Evolutionary conservation across 2,329 filamentous ascomycete species (phyloP), one percentile per base, ranked within the genome.

Genomic region (Stachybotrys chlorohalonatus): DNA sequence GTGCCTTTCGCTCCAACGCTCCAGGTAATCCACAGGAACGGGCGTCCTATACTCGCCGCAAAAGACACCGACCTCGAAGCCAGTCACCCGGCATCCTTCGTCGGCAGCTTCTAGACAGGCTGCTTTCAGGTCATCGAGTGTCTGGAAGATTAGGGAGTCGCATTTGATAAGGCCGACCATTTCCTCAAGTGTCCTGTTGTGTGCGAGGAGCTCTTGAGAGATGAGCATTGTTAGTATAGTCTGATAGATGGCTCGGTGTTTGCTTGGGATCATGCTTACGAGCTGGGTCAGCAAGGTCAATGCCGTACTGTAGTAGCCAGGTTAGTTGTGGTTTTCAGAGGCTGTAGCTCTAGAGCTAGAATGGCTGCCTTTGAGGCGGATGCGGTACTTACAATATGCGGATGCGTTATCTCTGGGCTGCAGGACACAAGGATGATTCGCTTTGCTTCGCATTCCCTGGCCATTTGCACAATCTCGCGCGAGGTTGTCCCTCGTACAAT

Each of bases 51-150:
- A 96, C 59, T 85, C 83, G 49, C 93, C 93, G 65, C 85, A 90
- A 74, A 97, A 96, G 8, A 96, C 92, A 53, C 93, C 92, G 2
- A 95, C 85, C 67, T 97, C 93, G 61, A 96, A 96, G 54, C 86
- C 76, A 8, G 76, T 76, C 62, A 81, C 67, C 46, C 16, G 15
- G 46, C 15, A 16, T 57, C 80, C 72, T 54, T 80, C 73, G 52
- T 84, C 79, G 57, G 83, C 85, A 5, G 89, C 80, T 60, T 90
- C 85, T 1, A 84, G 80, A 65, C 92, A 96, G 0, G 91, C 84
- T 32, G 79, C 83, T 65, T 87, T 86, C n/a, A 97, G 77, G 63
- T 95, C 92, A 1, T 84, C 79, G 1, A 97, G 80, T 8, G 66
- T 66, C 58, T 76, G 75, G 64, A 70, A 79, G 52, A 78, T 86